A percentile compares a stretch with the other conserved stretches of the same genome.
phyloP scores from a whole-genome alignment of 2,329 filamentous ascomycete species.

The Dothistroma pini region DNA sequence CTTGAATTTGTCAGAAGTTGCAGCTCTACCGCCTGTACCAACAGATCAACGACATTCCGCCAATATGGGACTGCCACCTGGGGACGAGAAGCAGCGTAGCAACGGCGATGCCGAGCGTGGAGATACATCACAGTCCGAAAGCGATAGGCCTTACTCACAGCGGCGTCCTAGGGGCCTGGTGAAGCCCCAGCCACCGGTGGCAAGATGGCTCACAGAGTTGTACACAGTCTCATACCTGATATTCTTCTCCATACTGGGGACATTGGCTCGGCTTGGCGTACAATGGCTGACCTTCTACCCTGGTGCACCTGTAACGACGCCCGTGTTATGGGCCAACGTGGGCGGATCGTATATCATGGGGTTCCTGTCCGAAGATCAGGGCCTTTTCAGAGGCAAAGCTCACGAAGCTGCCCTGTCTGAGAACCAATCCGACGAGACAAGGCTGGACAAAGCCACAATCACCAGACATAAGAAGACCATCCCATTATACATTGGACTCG shows the following conservation, averaged over 20 bases:
- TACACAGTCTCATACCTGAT: constrained; percentile 77
- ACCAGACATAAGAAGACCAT: constrained; percentile 72
- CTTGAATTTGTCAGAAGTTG: constrained; percentile 9
- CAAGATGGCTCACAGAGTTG: constrained; percentile 38
- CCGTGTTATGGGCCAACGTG: constrained; percentile 84
- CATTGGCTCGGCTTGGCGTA: constrained; percentile 75
- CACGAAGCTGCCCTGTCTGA: constrained; percentile 38
- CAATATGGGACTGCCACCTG: background rate
- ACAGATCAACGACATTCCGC: constrained; percentile 18
- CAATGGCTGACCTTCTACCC: constrained; percentile 77
- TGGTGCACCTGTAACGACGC: constrained; percentile 68
- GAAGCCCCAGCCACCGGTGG: constrained; percentile 12
- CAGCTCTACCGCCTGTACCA: constrained; percentile 20
- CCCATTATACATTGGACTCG: constrained; percentile 80
- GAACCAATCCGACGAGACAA: constrained; percentile 35
- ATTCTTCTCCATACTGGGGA: constrained; percentile 80
- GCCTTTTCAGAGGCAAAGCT: constrained; percentile 68
- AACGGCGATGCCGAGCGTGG: constrained; percentile 10
- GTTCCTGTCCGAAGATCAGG: constrained; percentile 74
- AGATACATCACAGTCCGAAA: background rate
- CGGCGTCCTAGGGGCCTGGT: constrained; percentile 17
- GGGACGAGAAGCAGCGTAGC: background rate
- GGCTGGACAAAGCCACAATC: constrained; percentile 35
- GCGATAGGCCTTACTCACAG: constrained; percentile 11
- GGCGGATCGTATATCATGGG: constrained; percentile 79